phyloP scores from a whole-genome alignment of 2,329 filamentous ascomycete species.

The Aspergillaceae sp. region DNA sequence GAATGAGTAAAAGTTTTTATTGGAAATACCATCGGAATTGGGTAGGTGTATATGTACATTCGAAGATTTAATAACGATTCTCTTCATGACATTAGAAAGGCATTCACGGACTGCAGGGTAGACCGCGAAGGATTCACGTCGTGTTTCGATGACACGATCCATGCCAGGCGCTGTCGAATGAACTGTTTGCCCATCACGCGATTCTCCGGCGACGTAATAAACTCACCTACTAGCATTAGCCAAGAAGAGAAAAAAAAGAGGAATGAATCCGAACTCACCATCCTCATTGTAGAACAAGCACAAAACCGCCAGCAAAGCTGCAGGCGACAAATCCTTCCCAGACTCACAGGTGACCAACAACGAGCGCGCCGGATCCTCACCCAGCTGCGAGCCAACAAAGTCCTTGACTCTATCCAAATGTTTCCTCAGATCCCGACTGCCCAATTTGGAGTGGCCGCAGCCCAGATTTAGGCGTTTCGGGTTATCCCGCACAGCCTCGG shows the following conservation, averaged over 20 bases:
- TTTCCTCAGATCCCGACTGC: slow-evolving; percentile 70
- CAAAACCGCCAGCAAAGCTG: slow-evolving; percentile 63
- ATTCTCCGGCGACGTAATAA: slow-evolving; percentile 17
- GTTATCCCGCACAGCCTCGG: slow-evolving; percentile 28
- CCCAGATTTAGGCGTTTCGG: slow-evolving; percentile 46
- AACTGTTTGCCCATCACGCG: slow-evolving; percentile 58
- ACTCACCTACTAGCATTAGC: slow-evolving; percentile 19
- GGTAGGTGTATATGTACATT: background rate
- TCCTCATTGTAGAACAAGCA: slow-evolving; percentile 63
- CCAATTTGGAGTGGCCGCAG: slow-evolving; percentile 64
- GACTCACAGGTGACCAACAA: slow-evolving; percentile 62
- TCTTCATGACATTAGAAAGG: slow-evolving; percentile 62
- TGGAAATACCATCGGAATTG: background rate
- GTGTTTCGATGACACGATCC: slow-evolving; percentile 70
- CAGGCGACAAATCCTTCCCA: slow-evolving; percentile 73
- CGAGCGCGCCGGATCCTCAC: slow-evolving; percentile 19
- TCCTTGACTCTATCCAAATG: slow-evolving; percentile 56
- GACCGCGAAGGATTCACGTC: slow-evolving; percentile 74
- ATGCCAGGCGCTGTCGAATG: slow-evolving; percentile 70
- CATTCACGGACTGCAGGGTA: slow-evolving; percentile 86
- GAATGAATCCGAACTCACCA: slow-evolving; percentile 37
- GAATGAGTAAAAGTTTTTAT: slow-evolving; percentile 27
- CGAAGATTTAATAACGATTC: slow-evolving; percentile 2
- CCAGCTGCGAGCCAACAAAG: slow-evolving; percentile 42
- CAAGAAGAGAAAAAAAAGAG: slow-evolving; percentile 5